Percentiles rank a stretch among this genome's conserved stretches.
phyloP scores from a whole-genome alignment of 192 early-diverging fungal genomes.

The Coemansia sp. region DNA sequence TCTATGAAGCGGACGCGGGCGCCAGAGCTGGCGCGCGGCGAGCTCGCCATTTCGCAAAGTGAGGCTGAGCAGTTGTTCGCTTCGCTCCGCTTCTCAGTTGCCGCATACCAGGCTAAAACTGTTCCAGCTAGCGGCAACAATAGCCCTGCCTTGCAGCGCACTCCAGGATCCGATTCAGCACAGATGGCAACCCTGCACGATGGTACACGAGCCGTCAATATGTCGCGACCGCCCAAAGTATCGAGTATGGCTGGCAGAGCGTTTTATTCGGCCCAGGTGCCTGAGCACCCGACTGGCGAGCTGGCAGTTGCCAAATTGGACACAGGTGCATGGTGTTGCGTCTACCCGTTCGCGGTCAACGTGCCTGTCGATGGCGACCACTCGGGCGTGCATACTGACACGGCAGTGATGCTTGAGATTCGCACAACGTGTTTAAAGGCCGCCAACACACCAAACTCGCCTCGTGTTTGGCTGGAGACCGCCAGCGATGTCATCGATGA shows the following conservation, averaged over 20 bases:
- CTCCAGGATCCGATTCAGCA: neutral
- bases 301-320: conserved; percentile 9
- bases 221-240: conserved; percentile 2
- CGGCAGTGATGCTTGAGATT: conserved; percentile 33
- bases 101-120: conserved; percentile 21
- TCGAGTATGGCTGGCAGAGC: conserved; percentile 5
- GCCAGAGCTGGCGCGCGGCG: conserved; percentile 4
- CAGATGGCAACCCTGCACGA: neutral
- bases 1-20: conserved; percentile 24
- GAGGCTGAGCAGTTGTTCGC: conserved; percentile 27
- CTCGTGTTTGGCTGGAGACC: neutral
- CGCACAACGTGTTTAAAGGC: conserved; percentile 13
- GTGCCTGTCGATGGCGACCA: neutral
- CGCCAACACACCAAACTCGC: neutral
- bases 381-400: conserved; percentile 5
- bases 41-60: conserved; percentile 19
- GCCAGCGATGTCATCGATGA: conserved; percentile 2
- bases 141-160: conserved; percentile 1
- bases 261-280: conserved; percentile 4
- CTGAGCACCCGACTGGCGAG: neutral
- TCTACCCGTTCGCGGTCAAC: conserved; percentile 26
- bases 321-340: conserved; percentile 31
- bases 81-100: conserved; percentile 12
- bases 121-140: conserved; percentile 1
- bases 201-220: neutral